Percentiles rank a stretch among this genome's conserved stretches.
phyloP scores from a whole-genome alignment of 2,329 filamentous ascomycete genomes.

The Aspergillus sp. region DNA sequence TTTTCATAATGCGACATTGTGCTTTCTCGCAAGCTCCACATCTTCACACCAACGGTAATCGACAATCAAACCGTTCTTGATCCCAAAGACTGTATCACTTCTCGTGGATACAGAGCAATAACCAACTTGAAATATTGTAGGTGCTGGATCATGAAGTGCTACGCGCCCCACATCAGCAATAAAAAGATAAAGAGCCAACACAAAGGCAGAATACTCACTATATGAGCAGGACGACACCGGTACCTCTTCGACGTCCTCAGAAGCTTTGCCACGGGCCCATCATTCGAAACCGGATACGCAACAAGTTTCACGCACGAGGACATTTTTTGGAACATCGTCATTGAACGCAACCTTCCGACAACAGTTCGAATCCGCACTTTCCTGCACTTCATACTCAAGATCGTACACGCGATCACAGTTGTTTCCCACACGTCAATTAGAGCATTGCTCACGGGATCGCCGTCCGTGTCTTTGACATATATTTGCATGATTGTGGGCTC shows the following conservation, averaged over 20 bases:
- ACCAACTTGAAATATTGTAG: background rate
- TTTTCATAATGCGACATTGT: background rate
- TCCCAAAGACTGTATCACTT: background rate
- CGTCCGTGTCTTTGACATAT: background rate
- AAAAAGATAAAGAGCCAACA: too few species aligned
- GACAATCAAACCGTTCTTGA: background rate
- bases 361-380: background rate
- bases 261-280: too few species aligned
- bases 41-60: background rate
- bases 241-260: too few species aligned
- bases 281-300: too few species aligned
- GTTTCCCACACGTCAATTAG: background rate
- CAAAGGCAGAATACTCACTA: too few species aligned
- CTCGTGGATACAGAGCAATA: background rate
- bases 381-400: background rate
- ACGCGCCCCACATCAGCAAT: background rate
- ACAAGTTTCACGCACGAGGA: too few species aligned
- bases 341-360: too few species aligned
- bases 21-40: background rate
- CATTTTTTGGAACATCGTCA: too few species aligned
- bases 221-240: too few species aligned
- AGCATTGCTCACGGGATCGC: background rate
- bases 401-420: background rate
- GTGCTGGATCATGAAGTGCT: background rate
- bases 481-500: background rate